A percentile compares a stretch with the other conserved stretches of the same genome.
These are phyloP conservation scores for Diplotaxis tenuifolia DNA, from an alignment of 345 rosid genomes.

Conservation along the genomic window DNA sequence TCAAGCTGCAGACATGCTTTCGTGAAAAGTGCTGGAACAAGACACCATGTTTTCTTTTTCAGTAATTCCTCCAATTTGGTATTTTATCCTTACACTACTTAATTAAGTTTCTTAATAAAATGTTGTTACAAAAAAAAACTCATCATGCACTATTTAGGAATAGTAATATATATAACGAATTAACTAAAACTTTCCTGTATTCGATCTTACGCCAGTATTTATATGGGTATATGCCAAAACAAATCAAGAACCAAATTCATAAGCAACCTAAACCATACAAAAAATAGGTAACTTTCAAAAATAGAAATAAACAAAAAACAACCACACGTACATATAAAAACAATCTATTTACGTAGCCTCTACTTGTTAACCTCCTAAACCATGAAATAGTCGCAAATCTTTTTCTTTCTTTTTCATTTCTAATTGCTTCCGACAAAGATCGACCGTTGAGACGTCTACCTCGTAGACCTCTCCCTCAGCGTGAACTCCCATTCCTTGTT, in stretches of 20 bases:
- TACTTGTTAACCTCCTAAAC: slow-evolving; percentile 24
- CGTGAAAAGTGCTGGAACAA: too few relatives aligned
- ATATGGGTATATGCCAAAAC: neutral
- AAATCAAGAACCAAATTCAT: slow-evolving; percentile 15
- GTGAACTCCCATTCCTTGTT: neutral
- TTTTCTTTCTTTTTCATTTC: slow-evolving; percentile 13
- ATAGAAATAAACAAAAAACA: slow-evolving; percentile 22
- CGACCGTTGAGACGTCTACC: slow-evolving; percentile 30
- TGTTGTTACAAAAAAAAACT: too few relatives aligned
- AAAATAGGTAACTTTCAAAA: slow-evolving; percentile 31
- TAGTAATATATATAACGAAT: neutral
- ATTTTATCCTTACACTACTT: too few relatives aligned
- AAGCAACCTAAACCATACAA: slow-evolving; percentile 26
- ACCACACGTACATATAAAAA: slow-evolving; percentile 34
- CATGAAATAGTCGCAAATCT: slow-evolving; percentile 33
- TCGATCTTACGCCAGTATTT: slow-evolving; percentile 10
- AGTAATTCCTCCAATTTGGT: too few relatives aligned
- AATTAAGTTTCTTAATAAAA: too few relatives aligned
- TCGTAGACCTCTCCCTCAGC: slow-evolving; percentile 28
- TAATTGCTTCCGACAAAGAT: slow-evolving; percentile 21
- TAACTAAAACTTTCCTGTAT: neutral
- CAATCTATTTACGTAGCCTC: slow-evolving; percentile 29
- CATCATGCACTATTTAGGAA: too few relatives aligned
- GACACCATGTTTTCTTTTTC: too few relatives aligned
- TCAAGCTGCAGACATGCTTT: too few relatives aligned